Conservation (phyloP, 129 eudicot species). For the Helianthus tuberosus region DNA sequence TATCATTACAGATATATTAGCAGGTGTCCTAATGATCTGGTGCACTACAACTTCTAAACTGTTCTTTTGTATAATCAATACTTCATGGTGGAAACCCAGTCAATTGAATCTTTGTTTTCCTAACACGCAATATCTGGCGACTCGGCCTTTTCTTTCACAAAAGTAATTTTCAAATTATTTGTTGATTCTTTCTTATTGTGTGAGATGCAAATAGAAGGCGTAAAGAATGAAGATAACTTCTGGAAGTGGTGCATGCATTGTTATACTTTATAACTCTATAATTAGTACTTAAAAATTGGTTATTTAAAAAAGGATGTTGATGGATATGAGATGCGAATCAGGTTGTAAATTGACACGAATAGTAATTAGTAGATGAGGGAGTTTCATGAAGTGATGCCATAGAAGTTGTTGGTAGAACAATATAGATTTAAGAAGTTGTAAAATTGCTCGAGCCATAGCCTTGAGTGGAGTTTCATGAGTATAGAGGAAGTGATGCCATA, state of each 20-base stretch:
- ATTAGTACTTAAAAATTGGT: neutral
- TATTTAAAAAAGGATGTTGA: slow-evolving; percentile 39
- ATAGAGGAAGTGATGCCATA: neutral
- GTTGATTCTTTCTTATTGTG: too few species aligned
- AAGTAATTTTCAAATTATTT: too few species aligned
- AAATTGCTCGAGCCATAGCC: slow-evolving; percentile 29
- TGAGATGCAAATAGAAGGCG: too few species aligned
- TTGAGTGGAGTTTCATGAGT: slow-evolving; percentile 30
- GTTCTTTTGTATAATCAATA: too few species aligned
- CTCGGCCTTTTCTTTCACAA: too few species aligned
- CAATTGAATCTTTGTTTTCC: too few species aligned
- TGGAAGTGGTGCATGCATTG: neutral
- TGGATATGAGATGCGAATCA: slow-evolving; percentile 54
- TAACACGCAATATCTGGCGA: too few species aligned
- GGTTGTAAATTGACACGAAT: slow-evolving; percentile 37
- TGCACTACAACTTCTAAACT: too few species aligned
- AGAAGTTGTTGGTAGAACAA: slow-evolving; percentile 32
- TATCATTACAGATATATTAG: too few species aligned
- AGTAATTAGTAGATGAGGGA: slow-evolving; percentile 34
- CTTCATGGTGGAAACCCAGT: too few species aligned
- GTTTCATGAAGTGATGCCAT: neutral
- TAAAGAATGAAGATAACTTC: too few species aligned
- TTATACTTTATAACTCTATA: neutral
- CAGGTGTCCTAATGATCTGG: too few species aligned
- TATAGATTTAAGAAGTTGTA: slow-evolving; percentile 42